Percentiles rank a stretch among this genome's conserved stretches.
Conservation (phyloP, 73 alveolate species). For the Blepharisma japonicum region DNA sequence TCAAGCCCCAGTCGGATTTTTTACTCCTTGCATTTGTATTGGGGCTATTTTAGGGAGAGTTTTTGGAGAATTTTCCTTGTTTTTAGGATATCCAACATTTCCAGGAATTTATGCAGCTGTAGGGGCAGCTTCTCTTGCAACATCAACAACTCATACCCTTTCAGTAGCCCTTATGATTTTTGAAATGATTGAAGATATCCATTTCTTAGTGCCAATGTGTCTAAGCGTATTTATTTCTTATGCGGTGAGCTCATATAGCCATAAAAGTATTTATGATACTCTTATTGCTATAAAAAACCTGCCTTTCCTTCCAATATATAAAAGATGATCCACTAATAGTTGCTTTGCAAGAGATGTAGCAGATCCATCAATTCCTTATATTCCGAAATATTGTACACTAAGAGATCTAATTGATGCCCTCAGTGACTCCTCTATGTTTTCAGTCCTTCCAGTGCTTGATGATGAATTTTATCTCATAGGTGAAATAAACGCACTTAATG, state of each 20-base stretch:
- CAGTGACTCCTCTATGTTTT: no score
- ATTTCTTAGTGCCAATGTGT: conserved; percentile 68
- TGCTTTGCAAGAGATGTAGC: conserved; percentile 72
- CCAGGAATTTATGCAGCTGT: conserved; percentile 56
- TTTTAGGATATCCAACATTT: conserved; percentile 29
- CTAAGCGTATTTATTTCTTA: conserved; percentile 71
- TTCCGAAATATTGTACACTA: no score
- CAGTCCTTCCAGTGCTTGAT: no score
- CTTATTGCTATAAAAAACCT: conserved; percentile 75
- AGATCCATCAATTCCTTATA: conserved; percentile 20
- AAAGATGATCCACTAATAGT: conserved; percentile 55
- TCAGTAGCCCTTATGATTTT: conserved; percentile 83
- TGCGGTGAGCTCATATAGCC: conserved; percentile 67
- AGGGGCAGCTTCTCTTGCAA: conserved; percentile 84
- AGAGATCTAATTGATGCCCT: no score
- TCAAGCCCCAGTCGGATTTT: conserved; percentile 68
- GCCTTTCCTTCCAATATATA: conserved; percentile 79
- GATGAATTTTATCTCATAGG: conserved; percentile 54
- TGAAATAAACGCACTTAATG: not conserved
- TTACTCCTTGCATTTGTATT: conserved; percentile 48
- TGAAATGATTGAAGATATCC: conserved; percentile 75
- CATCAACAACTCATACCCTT: conserved; percentile 84
- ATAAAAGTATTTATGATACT: conserved; percentile 78
- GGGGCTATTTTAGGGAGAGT: conserved; percentile 74
- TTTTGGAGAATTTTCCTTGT: conserved; percentile 74